Evolutionary conservation across 768 basidiomycete genomes (phyloP).

Genomic region (Lentinula aciculospora): DNA sequence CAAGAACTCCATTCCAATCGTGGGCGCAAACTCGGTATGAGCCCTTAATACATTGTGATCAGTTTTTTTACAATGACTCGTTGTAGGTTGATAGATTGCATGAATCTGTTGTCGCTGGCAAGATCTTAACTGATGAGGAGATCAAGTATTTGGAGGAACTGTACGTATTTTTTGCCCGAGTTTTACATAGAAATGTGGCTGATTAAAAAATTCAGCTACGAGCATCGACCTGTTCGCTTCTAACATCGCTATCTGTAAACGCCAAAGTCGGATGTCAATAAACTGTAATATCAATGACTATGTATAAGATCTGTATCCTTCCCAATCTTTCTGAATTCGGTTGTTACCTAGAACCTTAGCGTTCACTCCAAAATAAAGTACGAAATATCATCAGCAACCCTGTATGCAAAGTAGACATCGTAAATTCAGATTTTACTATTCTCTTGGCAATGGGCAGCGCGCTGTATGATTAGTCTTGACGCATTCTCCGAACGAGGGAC

Average conservation of each 20-base stretch:
- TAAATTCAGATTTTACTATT: no score
- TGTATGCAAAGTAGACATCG: no score
- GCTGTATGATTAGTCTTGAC: background rate
- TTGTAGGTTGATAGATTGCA: slow-evolving; percentile 1
- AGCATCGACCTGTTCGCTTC: background rate
- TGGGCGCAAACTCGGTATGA: slow-evolving; percentile 29
- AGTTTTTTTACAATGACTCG: no score
- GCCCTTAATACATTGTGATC: no score
- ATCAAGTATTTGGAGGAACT: slow-evolving; percentile 9
- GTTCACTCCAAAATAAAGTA: no score
- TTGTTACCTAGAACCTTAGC: no score
- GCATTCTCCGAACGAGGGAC: background rate
- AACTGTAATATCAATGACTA: no score
- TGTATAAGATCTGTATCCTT: no score
- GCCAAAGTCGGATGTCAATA: no score
- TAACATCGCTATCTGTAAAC: no score
- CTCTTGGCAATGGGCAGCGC: background rate
- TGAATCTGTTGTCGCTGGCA: background rate
- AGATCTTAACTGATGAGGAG: slow-evolving; percentile 5
- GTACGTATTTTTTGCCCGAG: background rate
- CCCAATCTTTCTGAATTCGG: no score
- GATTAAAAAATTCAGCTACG: background rate
- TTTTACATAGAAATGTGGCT: background rate
- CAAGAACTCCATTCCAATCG: slow-evolving; percentile 38
- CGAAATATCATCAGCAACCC: no score